Evolutionary conservation across 257 asterid genomes (phyloP).

Genomic region (Verbascum thapsus): DNA sequence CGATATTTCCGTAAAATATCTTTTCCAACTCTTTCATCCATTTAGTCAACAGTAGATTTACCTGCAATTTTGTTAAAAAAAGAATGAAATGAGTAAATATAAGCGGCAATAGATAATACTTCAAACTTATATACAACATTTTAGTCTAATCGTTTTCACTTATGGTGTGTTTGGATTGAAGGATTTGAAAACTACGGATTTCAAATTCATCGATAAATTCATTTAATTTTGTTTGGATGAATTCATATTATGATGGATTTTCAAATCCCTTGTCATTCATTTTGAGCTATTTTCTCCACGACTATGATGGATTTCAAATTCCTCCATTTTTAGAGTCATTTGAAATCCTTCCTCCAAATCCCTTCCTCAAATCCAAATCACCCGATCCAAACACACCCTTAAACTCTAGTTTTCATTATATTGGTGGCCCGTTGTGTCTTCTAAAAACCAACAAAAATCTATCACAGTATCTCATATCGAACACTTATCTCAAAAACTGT

Average conservation of each 20-base stretch:
- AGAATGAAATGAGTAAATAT: conserved; percentile 17
- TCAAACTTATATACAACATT: not conserved
- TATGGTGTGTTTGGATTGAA: too few species aligned
- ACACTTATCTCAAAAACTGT: conserved; percentile 13
- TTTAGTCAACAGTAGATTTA: conserved; percentile 70
- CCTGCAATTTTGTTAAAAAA: conserved; percentile 55
- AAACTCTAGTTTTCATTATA: conserved; percentile 3
- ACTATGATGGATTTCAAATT: too few species aligned
- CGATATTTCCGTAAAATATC: conserved; percentile 89
- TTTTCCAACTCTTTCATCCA: conserved; percentile 98
- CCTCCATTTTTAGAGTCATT: too few species aligned
- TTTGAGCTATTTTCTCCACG: too few species aligned
- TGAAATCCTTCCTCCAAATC: too few species aligned
- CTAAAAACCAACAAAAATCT: not conserved
- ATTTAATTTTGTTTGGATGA: too few species aligned
- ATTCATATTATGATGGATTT: too few species aligned
- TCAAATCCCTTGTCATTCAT: too few species aligned
- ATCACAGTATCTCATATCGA: not conserved
- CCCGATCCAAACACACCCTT: too few species aligned
- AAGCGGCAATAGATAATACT: conserved; percentile 4
- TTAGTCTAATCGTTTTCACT: not conserved
- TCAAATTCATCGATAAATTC: too few species aligned
- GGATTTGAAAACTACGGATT: too few species aligned
- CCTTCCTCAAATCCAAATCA: too few species aligned
- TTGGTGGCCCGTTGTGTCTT: not conserved